Evolutionary conservation across 1,284 basidiomycete species (phyloP).

Genomic region (Ganoderma multipileum): DNA sequence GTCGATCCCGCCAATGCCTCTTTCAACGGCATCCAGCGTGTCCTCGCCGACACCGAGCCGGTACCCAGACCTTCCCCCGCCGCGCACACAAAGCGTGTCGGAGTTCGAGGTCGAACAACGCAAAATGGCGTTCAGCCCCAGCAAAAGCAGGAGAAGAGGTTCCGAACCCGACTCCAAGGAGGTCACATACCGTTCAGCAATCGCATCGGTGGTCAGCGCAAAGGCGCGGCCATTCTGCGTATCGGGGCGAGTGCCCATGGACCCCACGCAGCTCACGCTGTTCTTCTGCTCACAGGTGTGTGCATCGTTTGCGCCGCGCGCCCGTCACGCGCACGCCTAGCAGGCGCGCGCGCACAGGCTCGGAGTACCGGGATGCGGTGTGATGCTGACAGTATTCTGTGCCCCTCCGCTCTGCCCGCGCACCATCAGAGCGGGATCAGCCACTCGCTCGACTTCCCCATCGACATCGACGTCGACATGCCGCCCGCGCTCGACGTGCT

Average conservation of each 20-base stretch:
- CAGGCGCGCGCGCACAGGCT: not conserved
- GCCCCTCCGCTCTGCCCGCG: not conserved
- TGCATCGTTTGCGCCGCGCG: constrained; percentile 16
- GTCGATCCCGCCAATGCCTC: constrained; percentile 27
- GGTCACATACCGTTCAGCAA: constrained; percentile 58
- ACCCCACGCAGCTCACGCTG: constrained; percentile 68
- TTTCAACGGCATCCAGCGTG: constrained; percentile 36
- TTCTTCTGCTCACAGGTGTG: constrained; percentile 82
- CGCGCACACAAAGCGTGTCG: constrained; percentile 39
- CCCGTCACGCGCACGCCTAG: not conserved
- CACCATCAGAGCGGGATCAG: constrained; percentile 72
- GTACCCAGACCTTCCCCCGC: constrained; percentile 41
- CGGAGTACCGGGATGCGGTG: constrained; percentile 12
- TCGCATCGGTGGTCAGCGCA: constrained; percentile 61
- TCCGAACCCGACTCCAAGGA: constrained; percentile 55
- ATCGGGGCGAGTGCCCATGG: constrained; percentile 73
- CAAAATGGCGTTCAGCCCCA: constrained; percentile 32
- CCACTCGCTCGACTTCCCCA: constrained; percentile 81
- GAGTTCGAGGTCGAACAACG: constrained; percentile 65
- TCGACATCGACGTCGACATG: constrained; percentile 75
- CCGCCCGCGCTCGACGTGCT: constrained; percentile 83
- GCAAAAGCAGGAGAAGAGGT: constrained; percentile 37
- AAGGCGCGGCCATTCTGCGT: constrained; percentile 71
- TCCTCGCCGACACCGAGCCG: constrained; percentile 40
- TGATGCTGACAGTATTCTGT: constrained; percentile 7